Conservation (phyloP, 768 basidiomycete species). For the Boletus eberwhitei region DNA sequence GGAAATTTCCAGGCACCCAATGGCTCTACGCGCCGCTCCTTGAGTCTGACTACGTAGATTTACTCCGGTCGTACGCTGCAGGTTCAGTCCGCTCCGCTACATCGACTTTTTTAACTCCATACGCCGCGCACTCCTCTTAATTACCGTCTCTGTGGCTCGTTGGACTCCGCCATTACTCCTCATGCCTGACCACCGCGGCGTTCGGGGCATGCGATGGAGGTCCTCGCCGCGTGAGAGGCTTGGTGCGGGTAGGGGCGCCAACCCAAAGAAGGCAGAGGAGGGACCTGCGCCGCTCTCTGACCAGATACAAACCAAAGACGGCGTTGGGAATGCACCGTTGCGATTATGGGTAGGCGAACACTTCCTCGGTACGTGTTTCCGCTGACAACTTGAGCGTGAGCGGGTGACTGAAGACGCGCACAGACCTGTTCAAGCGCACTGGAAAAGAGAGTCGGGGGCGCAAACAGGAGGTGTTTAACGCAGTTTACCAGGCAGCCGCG, state of each 20-base stretch:
- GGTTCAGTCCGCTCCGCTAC: no score
- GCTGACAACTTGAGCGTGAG: not conserved
- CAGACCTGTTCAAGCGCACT: conserved; percentile 57
- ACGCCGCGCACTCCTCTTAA: no score
- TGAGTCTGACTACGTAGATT: no score
- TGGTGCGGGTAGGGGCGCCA: conserved; percentile 61
- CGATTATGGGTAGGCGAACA: conserved; percentile 73
- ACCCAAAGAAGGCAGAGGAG: conserved; percentile 21
- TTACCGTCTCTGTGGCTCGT: no score
- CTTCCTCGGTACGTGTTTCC: conserved; percentile 47
- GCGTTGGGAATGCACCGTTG: conserved; percentile 59
- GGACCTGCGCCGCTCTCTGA: not conserved
- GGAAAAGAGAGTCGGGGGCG: conserved; percentile 47
- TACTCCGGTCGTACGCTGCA: no score
- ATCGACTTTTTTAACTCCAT: no score
- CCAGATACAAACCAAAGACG: conserved; percentile 23
- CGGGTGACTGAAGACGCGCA: not conserved
- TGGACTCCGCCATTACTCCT: no score
- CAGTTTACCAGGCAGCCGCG: conserved; percentile 23
- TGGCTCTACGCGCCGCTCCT: no score
- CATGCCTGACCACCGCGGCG: no score
- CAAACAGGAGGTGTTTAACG: conserved; percentile 48
- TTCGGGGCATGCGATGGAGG: conserved; percentile 63
- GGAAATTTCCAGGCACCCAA: no score
- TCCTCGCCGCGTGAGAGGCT: conserved; percentile 68